These are phyloP conservation scores for Dothistroma septosporum DNA, from an alignment of 2,329 filamentous ascomycete species.

Conservation along the genomic window DNA sequence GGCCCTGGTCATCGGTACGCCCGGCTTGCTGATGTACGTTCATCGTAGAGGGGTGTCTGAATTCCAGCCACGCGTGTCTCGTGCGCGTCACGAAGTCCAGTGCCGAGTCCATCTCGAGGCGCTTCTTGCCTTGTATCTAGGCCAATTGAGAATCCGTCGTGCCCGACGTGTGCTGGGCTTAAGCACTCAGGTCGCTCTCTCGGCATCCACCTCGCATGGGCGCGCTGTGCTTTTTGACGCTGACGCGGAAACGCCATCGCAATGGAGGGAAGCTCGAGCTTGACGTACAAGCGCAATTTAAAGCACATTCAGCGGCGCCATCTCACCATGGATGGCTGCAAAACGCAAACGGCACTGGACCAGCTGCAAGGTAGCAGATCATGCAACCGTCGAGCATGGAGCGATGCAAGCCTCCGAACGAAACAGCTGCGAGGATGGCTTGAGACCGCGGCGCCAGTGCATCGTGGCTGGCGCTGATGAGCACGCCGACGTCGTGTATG, in stretches of 20 bases:
- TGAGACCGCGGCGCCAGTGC: neutral
- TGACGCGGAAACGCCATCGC: neutral
- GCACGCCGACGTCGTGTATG: neutral
- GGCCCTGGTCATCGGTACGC: neutral
- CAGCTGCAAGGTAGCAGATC: neutral
- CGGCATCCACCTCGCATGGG: neutral
- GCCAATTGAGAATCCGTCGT: no score
- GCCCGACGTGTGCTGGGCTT: no score
- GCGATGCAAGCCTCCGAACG: neutral
- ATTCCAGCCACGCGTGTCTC: constrained; percentile 19
- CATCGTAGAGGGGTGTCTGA: constrained; percentile 12
- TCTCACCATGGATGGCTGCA: neutral
- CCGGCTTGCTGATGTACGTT: neutral
- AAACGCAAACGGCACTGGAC: neutral
- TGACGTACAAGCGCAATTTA: neutral
- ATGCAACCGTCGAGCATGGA: neutral
- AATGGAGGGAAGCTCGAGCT: neutral
- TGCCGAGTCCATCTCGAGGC: constrained; percentile 14
- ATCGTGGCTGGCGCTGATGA: neutral
- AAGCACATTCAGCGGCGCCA: neutral
- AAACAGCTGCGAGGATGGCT: neutral
- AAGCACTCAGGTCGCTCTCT: no score
- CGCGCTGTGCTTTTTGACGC: neutral
- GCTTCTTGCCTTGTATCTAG: neutral
- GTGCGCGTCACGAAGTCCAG: constrained; percentile 16